phyloP scores from a whole-genome alignment of 1,284 basidiomycete genomes.

The Boletus semigastroideus region DNA sequence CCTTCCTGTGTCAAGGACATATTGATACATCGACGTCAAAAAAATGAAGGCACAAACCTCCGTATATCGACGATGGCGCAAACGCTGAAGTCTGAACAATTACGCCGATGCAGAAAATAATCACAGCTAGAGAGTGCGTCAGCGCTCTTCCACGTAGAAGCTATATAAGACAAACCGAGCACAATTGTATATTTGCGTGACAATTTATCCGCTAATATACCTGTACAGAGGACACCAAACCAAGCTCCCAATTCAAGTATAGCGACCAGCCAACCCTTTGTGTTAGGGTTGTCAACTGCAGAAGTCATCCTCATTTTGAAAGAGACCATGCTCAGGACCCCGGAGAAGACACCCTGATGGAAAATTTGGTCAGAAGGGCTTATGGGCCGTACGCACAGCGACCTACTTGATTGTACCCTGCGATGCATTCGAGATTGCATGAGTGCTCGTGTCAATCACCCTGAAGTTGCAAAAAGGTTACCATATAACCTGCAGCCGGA shows the following conservation, averaged over 20 bases:
- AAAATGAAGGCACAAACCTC: conserved; percentile 39
- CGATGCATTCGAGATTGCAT: neutral
- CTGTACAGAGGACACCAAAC: conserved; percentile 68
- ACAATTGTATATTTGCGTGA: conserved; percentile 73
- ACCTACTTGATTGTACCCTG: conserved; percentile 64
- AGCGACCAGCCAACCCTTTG: conserved; percentile 68
- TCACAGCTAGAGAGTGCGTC: conserved; percentile 45
- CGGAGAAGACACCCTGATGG: conserved; percentile 67
- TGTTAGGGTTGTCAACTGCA: conserved; percentile 48
- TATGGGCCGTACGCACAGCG: neutral
- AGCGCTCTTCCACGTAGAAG: neutral
- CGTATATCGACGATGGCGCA: conserved; percentile 60
- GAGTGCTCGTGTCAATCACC: neutral
- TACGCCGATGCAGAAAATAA: conserved; percentile 68
- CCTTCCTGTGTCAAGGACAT: conserved; percentile 43
- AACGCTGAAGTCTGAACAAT: conserved; percentile 63
- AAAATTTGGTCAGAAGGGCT: neutral
- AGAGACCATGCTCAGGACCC: conserved; percentile 61
- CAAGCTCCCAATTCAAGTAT: conserved; percentile 72
- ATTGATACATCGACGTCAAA: neutral
- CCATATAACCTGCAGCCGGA: conserved; percentile 48
- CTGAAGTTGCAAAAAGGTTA: conserved; percentile 26
- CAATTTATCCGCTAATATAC: conserved; percentile 68
- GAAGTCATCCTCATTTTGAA: conserved; percentile 56
- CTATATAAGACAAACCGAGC: conserved; percentile 42